Evolutionary conservation across 192 early-diverging fungal genomes (phyloP), one percentile per base, ranked within the genome.

Genomic region (Coemansia sp.): DNA sequence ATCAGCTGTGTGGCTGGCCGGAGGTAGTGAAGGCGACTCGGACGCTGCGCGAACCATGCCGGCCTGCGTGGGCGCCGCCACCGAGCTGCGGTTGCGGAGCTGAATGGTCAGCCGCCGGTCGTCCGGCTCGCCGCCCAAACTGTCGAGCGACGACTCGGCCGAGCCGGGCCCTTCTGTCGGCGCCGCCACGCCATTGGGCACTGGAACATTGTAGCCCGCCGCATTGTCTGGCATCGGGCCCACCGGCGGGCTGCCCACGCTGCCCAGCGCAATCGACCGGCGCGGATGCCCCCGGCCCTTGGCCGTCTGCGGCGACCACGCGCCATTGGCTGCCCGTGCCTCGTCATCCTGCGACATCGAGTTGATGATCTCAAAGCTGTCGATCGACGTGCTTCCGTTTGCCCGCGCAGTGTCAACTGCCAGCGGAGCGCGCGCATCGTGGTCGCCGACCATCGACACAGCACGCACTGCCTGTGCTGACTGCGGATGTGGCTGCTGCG

Each of bases 41-140:
- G 21, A 26, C 21, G 7, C 25, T 19, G 19, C 51, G 4, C 25
- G 51, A 11, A 14, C 74, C 11, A 71, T 61, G 14, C 54, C 54
- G 26, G 21, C 29, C 11, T 74, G 73, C 31, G 64, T 64, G 1
- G 41, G 41, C 14, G 41, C 14, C 37, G 37, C 37, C 3, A n/a
- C 41, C 41, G 41, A 45, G 41, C 16, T 45, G 52, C 82, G 77
- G 67, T 83, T 83, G 61, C 82, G 76, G 31, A 83, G 74, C 62
- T 75, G 72, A 37, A 83, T 83, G 4, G 82, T 83, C 59, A 83
- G 58, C 7, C 81, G 69, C 62, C 60, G 54, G 62, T 83, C 75
- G 56, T 77, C 74, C 22, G 45, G 68, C 57, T 59, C 45, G 11
- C 50, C 62, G 43, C 56, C 23, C 25, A 57, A 21, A 11, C 53